A percentile compares a stretch with the other conserved stretches of the same genome.
Evolutionary conservation across 2,329 filamentous ascomycete genomes (phyloP).

Genomic region (Elsinoe australis): DNA sequence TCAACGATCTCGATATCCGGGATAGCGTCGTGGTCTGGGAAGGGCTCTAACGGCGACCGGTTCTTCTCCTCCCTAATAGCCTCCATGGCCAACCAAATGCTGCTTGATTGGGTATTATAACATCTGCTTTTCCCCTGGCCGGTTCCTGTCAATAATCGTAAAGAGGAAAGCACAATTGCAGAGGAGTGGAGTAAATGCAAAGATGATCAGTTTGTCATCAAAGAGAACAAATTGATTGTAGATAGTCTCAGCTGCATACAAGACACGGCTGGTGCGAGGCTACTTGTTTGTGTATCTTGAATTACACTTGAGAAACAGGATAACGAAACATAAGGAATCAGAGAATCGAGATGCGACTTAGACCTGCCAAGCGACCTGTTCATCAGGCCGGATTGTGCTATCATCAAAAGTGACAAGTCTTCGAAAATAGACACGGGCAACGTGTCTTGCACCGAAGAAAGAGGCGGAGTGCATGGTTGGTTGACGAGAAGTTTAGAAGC

Average conservation of each 20-base stretch:
- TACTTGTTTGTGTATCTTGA: constrained; percentile 6
- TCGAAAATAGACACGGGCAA: constrained; percentile 14
- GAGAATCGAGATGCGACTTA: too few species aligned
- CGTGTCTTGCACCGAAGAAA: not conserved
- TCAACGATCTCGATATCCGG: constrained; percentile 11
- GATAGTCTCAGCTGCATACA: constrained; percentile 1
- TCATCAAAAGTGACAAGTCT: not conserved
- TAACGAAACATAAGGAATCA: constrained; percentile 1
- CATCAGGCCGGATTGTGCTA: not conserved
- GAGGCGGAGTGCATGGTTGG: constrained; percentile 4
- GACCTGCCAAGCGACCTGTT: constrained; percentile 2
- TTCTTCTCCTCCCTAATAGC: constrained; percentile 9
- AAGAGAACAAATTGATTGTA: not conserved
- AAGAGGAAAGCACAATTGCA: too few species aligned
- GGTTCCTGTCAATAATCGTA: too few species aligned
- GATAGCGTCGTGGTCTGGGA: constrained; percentile 7
- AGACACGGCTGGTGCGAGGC: too few species aligned
- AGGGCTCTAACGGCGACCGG: not conserved
- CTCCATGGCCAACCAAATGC: constrained; percentile 5
- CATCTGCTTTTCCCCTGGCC: not conserved
- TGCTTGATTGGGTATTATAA: not conserved
- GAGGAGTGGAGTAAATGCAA: not conserved
- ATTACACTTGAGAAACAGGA: constrained; percentile 10
- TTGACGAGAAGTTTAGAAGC: not conserved
- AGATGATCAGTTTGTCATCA: constrained; percentile 2